Evolutionary conservation across 2,329 filamentous ascomycete genomes (phyloP).

Genomic region (Acrodontium crateriforme): DNA sequence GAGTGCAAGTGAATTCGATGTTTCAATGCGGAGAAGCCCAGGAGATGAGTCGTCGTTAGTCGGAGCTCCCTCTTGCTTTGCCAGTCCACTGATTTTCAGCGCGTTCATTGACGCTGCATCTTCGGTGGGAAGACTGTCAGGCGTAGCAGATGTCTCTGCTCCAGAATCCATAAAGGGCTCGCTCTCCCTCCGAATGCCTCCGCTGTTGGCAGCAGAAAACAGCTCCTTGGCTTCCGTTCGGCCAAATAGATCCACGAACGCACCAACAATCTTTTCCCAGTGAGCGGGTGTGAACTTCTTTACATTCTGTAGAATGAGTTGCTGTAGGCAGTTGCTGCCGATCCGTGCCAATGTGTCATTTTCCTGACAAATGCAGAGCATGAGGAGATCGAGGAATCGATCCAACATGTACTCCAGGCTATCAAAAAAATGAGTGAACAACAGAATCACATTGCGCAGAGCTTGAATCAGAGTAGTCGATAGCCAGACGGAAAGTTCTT

Average conservation of each 20-base stretch:
- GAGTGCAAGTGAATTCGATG: conserved; percentile 5
- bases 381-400: conserved; percentile 86
- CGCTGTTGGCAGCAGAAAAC: conserved; percentile 63
- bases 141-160: conserved; percentile 3
- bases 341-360: conserved; percentile 98
- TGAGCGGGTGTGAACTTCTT: conserved; percentile 76
- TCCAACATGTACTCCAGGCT: conserved; percentile 95
- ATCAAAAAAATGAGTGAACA: conserved; percentile 98
- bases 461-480: conserved; percentile 99
- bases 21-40: conserved; percentile 2
- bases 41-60: conserved; percentile 10
- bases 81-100: conserved; percentile 29
- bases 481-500: conserved; percentile 95
- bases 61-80: conserved; percentile 7
- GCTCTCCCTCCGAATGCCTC: conserved; percentile 20
- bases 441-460: conserved; percentile 90
- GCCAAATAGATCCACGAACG: conserved; percentile 91
- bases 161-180: conserved; percentile 7
- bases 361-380: conserved; percentile 95
- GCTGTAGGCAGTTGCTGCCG: conserved; percentile 93
- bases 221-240: conserved; percentile 88
- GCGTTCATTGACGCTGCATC: conserved; percentile 18
- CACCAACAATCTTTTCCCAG: conserved; percentile 87
- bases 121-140: conserved; percentile 6
- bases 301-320: conserved; percentile 92